Base-by-base conservation (phyloP, 768 basidiomycete genomes). In the Rhizopogon roseolus region DNA sequence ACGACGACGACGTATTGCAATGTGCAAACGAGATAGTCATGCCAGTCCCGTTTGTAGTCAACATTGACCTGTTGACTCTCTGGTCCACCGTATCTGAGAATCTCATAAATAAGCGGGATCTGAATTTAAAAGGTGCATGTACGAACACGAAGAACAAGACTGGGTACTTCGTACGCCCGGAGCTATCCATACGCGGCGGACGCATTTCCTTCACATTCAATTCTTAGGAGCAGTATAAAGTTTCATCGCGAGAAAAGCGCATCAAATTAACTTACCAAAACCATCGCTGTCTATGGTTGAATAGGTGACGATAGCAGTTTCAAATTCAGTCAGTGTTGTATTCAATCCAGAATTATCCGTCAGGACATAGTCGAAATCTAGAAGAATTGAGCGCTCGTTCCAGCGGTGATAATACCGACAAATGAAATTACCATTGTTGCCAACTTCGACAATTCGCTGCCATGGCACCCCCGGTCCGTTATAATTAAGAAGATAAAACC, bases 101-200 rank as follows among this genome's bases (percentile, higher is more conserved):
- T 22, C 28, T n/a, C 11, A 39, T 6, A n/a, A 3, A 14, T 50
- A 32, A 32, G 27, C 22, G 22, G 16, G 8, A 22, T 34, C 3
- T 36, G 25, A 14, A 25, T 44, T 28, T 6, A 42, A 10, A 27
- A 39, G 22, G 19, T 29, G 3, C 29, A 41, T 55, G 59, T 19
- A 60, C 62, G 62, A 66, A 95, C 82, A 96, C 90, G 41, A 81
- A 76, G 76, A 98, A 93, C 28, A 99, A 74, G 19, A 98, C 93
- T 1, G 97, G 91, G 64, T 99, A 98, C 67, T 96, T 94, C 8
- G 88, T 92, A 41, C 90, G 84, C n/a, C 97, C 97, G 19, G 92
- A 88, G 62, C 90, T 86, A 61, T 99, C 97, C 85, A 98, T 90
- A 54, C 81, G 78, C 4, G 93, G 93, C 16, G 97, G 97, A 14